These are phyloP conservation scores for Gliomastix tumulicola DNA, from an alignment of 2,329 filamentous ascomycete species.

Conservation along the genomic window DNA sequence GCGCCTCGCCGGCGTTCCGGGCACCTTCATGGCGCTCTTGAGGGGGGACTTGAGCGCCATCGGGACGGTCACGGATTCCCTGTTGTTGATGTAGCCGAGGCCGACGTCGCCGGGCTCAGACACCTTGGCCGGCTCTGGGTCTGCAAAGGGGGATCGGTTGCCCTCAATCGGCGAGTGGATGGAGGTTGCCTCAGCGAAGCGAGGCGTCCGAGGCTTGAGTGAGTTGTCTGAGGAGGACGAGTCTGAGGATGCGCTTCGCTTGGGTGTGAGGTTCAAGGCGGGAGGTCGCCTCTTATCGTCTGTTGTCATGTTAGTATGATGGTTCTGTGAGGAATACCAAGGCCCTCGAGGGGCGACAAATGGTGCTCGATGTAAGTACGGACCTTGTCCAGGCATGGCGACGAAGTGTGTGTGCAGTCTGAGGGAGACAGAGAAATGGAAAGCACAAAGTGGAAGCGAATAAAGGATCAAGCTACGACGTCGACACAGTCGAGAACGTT, in stretches of 20 bases:
- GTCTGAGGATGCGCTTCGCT: constrained; percentile 39
- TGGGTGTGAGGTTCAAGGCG: constrained; percentile 46
- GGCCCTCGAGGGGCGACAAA: too few species aligned
- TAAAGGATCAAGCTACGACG: too few species aligned
- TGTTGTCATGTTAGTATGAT: constrained; percentile 17
- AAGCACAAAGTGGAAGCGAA: too few species aligned
- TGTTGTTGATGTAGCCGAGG: constrained; percentile 77
- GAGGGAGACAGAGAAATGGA: too few species aligned
- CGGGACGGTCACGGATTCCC: constrained; percentile 52
- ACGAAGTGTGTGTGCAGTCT: too few species aligned
- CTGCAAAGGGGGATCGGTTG: constrained; percentile 48
- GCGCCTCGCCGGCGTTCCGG: constrained; percentile 69
- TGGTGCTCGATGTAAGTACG: constrained; percentile 11
- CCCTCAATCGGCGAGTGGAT: constrained; percentile 69
- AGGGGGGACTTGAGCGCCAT: constrained; percentile 71
- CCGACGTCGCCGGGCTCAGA: constrained; percentile 79
- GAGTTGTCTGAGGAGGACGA: constrained; percentile 48
- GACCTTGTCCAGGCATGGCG: constrained; percentile 34
- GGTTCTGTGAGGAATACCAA: too few species aligned
- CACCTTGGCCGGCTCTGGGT: constrained; percentile 45
- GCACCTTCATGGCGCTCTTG: constrained; percentile 85
- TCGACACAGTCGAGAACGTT: constrained; percentile 7
- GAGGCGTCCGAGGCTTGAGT: constrained; percentile 66
- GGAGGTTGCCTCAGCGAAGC: constrained; percentile 75
- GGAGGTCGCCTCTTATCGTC: constrained; percentile 51